A percentile compares a stretch with the other conserved stretches of the same genome.
Evolutionary conservation across 768 basidiomycete genomes (phyloP).

Genomic region (Lactarius sp.): DNA sequence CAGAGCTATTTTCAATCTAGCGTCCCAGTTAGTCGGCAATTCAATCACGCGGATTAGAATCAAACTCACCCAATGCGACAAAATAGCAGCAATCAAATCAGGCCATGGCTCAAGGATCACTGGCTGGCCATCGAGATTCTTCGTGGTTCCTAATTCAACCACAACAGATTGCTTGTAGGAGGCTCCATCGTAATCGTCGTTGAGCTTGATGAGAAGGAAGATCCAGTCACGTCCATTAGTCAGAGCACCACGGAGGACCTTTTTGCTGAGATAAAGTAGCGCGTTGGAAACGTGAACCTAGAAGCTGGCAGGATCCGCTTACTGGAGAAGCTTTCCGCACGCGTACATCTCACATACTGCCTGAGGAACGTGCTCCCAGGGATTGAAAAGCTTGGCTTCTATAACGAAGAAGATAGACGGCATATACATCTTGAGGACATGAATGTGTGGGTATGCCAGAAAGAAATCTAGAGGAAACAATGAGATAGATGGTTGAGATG

Average conservation of each 20-base stretch:
- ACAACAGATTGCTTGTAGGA: background rate
- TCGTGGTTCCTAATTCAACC: background rate
- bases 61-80: background rate
- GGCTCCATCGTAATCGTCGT: background rate
- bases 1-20: background rate
- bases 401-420: background rate
- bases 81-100: background rate
- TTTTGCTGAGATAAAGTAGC: background rate
- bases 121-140: background rate
- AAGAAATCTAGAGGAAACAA: background rate
- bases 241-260: background rate
- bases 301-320: background rate
- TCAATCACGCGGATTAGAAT: background rate
- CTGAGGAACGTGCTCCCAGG: background rate
- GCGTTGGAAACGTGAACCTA: background rate
- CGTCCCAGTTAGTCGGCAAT: background rate
- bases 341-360: conserved; percentile 1
- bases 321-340: conserved; percentile 2
- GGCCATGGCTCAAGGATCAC: background rate
- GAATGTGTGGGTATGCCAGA: background rate
- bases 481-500: background rate
- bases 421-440: background rate
- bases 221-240: background rate
- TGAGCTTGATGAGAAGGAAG: background rate
- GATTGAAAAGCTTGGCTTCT: background rate